phyloP scores from a whole-genome alignment of 345 rosid species.

The Eucalyptus curtisii region DNA sequence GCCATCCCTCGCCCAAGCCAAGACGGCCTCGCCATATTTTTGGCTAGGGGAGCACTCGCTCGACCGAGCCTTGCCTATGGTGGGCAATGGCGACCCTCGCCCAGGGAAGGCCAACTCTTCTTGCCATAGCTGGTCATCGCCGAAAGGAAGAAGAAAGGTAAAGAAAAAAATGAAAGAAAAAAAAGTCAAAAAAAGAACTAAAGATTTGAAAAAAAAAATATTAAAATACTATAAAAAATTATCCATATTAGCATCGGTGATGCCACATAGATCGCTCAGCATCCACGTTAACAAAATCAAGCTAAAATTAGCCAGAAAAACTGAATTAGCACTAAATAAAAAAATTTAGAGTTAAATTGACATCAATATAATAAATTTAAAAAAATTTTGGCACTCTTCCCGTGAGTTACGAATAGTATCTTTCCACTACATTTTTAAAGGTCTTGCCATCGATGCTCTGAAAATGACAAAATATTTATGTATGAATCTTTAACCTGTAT shows the following conservation, averaged over 20 bases:
- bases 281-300: fast-evolving
- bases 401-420: fast-evolving
- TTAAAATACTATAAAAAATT: too few species aligned
- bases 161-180: fast-evolving
- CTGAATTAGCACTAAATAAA: too few species aligned
- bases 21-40: too few species aligned
- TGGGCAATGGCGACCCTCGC: fast-evolving
- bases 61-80: too few species aligned
- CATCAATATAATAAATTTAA: too few species aligned
- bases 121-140: too few species aligned
- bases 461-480: neutral
- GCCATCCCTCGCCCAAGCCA: fast-evolving
- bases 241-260: fast-evolving
- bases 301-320: fast-evolving
- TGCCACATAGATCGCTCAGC: fast-evolving
- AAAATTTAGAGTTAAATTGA: fast-evolving
- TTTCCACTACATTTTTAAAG: neutral
- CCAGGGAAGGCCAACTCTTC: too few species aligned
- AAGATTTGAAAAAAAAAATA: too few species aligned
- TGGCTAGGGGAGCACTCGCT: too few species aligned
- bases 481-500: neutral
- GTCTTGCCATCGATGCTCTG: neutral
- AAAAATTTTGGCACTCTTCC: fast-evolving
- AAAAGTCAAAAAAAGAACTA: too few species aligned
- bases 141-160: too few species aligned